A percentile compares a stretch with the other conserved stretches of the same genome.
Conservation (phyloP, 768 basidiomycete genomes). For the Dacryopinax primogenitus region DNA sequence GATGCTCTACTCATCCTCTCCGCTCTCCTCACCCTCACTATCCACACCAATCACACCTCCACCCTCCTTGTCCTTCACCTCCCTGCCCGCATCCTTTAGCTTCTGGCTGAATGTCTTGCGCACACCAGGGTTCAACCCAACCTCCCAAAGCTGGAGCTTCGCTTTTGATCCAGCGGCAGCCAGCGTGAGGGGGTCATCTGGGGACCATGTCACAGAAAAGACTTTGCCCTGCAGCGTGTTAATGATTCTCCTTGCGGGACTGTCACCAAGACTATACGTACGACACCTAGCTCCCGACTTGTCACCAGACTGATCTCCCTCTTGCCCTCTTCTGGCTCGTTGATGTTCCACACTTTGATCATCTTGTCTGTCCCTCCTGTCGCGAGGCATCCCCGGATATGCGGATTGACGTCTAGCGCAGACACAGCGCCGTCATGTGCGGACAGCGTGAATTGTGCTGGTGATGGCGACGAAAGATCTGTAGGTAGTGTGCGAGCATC, state of each 20-base stretch:
- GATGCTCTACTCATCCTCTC: slow-evolving; percentile 23
- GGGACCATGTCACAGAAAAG: slow-evolving; percentile 81
- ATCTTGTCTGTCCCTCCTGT: slow-evolving; percentile 93
- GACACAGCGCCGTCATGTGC: slow-evolving; percentile 89
- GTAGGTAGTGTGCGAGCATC: slow-evolving; percentile 75
- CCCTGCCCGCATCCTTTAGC: slow-evolving; percentile 56
- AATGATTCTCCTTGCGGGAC: background rate
- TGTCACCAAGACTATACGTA: slow-evolving; percentile 27
- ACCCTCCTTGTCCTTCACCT: slow-evolving; percentile 46
- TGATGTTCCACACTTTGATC: slow-evolving; percentile 92
- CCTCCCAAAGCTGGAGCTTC: slow-evolving; percentile 90
- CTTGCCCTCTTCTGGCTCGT: slow-evolving; percentile 51
- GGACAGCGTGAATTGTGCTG: slow-evolving; percentile 72
- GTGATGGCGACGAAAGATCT: slow-evolving; percentile 48
- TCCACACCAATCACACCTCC: slow-evolving; percentile 50
- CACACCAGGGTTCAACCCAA: slow-evolving; percentile 68
- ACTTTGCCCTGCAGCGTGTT: slow-evolving; percentile 66
- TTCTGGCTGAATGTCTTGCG: slow-evolving; percentile 73
- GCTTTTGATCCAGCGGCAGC: slow-evolving; percentile 92
- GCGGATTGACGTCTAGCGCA: slow-evolving; percentile 79
- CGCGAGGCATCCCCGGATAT: slow-evolving; percentile 77
- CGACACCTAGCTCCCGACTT: slow-evolving; percentile 81
- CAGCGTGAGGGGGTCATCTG: slow-evolving; percentile 84
- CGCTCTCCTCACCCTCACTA: slow-evolving; percentile 42
- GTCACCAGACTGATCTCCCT: slow-evolving; percentile 70